Percentiles rank a stretch among this genome's conserved stretches.
Conservation (phyloP, 148 eudicot species). For the Cornus suecica region DNA sequence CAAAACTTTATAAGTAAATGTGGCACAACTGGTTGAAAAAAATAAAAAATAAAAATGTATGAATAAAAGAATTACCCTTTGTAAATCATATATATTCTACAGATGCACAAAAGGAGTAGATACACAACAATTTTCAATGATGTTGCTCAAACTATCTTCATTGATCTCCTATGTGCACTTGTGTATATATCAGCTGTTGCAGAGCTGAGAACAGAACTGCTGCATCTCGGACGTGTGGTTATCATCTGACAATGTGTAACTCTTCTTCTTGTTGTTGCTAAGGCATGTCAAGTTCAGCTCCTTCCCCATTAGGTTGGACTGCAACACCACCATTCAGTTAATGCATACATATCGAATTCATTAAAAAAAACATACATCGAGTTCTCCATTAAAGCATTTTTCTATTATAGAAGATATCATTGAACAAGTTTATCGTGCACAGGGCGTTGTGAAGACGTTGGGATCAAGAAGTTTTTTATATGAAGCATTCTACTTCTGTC, state of each 20-base stretch:
- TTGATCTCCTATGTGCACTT: neutral
- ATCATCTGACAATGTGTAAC: constrained; percentile 25
- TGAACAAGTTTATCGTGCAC: neutral
- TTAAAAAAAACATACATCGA: neutral
- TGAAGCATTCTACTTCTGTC: neutral
- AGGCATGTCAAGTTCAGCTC: constrained; percentile 54
- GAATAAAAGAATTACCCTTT: neutral
- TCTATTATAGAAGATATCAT: neutral
- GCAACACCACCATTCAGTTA: constrained; percentile 14
- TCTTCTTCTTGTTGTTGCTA: constrained; percentile 40
- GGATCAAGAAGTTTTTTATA: neutral
- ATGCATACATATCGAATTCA: neutral
- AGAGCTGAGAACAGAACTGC: constrained; percentile 56
- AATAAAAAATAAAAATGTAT: neutral
- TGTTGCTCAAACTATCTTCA: neutral
- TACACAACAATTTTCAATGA: neutral
- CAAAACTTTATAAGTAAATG: neutral
- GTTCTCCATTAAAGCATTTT: no score
- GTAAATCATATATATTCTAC: neutral
- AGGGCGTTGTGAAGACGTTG: neutral
- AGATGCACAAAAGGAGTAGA: neutral
- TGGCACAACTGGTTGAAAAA: neutral
- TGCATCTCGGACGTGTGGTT: constrained; percentile 26
- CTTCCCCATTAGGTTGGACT: constrained; percentile 35
- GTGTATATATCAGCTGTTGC: constrained; percentile 29